These are phyloP conservation scores for Colletotrichum viniferum DNA, from an alignment of 2,329 filamentous ascomycete genomes.

Conservation along the genomic window DNA sequence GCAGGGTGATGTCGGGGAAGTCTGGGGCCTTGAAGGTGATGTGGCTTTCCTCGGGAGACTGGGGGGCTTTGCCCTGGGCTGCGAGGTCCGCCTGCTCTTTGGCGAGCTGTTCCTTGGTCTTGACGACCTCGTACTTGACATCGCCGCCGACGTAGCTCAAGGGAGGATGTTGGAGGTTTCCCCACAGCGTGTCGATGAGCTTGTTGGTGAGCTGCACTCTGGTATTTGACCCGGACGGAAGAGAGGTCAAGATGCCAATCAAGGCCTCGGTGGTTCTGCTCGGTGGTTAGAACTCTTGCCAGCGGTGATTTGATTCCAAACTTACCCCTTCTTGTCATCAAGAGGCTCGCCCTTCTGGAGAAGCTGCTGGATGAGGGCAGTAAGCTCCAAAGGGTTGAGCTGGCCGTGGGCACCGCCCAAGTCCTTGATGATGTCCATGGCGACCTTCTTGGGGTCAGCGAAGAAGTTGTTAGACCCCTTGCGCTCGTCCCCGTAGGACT, in stretches of 20 bases:
- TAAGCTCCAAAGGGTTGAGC: slow-evolving; percentile 31
- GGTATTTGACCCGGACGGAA: slow-evolving; percentile 37
- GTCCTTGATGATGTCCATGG: slow-evolving; percentile 36
- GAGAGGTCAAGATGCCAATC: slow-evolving; percentile 42
- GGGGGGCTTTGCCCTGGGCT: slow-evolving; percentile 31
- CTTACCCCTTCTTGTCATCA: slow-evolving; percentile 60
- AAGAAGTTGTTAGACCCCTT: slow-evolving; percentile 30
- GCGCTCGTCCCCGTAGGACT: slow-evolving; percentile 34
- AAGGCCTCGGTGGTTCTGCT: slow-evolving; percentile 41
- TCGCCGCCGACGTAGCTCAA: slow-evolving; percentile 46
- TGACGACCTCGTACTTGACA: slow-evolving; percentile 41
- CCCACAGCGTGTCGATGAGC: slow-evolving; percentile 58
- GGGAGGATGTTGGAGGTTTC: slow-evolving; percentile 59
- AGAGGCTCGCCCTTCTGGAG: slow-evolving; percentile 41
- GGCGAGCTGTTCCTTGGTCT: slow-evolving; percentile 30
- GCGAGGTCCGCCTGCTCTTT: neutral
- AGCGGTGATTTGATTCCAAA: no score
- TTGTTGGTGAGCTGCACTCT: slow-evolving; percentile 48
- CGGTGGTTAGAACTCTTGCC: neutral
- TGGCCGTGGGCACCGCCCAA: slow-evolving; percentile 30
- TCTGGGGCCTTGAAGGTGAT: slow-evolving; percentile 45
- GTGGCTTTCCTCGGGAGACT: slow-evolving; percentile 26
- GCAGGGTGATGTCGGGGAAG: slow-evolving; percentile 36
- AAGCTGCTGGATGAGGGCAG: slow-evolving; percentile 33
- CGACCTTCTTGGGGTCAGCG: slow-evolving; percentile 36